Evolutionary conservation across 352 stramenopile genomes (phyloP).

Genomic region (Phytophthora cactorum): DNA sequence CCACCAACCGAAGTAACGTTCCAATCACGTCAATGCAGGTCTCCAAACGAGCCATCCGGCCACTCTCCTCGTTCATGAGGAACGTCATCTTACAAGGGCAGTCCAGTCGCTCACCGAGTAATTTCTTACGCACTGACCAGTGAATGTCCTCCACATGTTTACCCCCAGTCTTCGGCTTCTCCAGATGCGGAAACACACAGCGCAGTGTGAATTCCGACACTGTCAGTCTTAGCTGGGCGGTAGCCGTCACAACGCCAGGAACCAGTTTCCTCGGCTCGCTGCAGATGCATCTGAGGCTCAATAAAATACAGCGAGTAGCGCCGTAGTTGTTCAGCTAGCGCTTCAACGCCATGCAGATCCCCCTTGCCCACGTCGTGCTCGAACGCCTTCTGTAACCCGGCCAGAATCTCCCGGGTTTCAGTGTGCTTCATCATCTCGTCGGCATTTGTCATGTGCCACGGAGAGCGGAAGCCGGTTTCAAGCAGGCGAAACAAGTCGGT

Average conservation of each 20-base stretch:
- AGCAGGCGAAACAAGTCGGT: neutral
- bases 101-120: neutral
- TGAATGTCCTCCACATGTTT: neutral
- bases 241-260: neutral
- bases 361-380: conserved; percentile 15
- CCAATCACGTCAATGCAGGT: neutral
- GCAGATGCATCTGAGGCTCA: conserved; percentile 8
- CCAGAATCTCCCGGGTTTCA: neutral
- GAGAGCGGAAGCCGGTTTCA: neutral
- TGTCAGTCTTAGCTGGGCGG: neutral
- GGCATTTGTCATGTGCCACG: neutral
- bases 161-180: neutral
- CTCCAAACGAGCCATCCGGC: neutral
- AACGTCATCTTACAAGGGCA: neutral
- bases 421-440: neutral
- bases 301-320: conserved; percentile 23
- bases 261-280: neutral
- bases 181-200: neutral
- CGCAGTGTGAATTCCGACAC: neutral
- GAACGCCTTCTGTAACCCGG: neutral
- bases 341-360: conserved; percentile 7
- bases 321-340: conserved; percentile 15
- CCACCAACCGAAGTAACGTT: neutral
- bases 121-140: neutral
- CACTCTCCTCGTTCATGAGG: neutral